Conservation (phyloP, 2,329 filamentous ascomycete species). For the Cladosporium sp. region DNA sequence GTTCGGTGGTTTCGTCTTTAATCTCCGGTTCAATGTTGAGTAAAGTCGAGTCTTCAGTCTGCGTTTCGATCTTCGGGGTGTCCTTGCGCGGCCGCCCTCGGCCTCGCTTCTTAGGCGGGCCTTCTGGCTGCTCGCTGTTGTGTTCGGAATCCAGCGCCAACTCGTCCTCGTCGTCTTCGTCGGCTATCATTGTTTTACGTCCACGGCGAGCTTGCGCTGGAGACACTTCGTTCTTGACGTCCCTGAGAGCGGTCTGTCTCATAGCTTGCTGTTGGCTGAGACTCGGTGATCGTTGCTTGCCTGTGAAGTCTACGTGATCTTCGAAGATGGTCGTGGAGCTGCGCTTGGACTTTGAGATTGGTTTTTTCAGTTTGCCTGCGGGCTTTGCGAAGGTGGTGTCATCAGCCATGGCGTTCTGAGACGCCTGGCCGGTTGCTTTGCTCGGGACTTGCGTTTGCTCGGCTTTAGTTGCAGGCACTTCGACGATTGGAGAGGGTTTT, state of each 20-base stretch:
- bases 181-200: slow-evolving; percentile 1
- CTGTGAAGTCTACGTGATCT: slow-evolving; percentile 25
- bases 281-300: slow-evolving; percentile 19
- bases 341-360: slow-evolving; percentile 15
- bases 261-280: slow-evolving; percentile 30
- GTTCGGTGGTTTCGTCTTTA: too few species aligned
- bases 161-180: slow-evolving; percentile 12
- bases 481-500: neutral
- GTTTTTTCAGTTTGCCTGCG: slow-evolving; percentile 10
- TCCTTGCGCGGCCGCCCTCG: slow-evolving; percentile 30
- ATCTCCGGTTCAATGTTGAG: too few species aligned
- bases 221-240: slow-evolving; percentile 13
- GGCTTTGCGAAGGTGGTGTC: slow-evolving; percentile 15
- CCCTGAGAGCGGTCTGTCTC: slow-evolving; percentile 17
- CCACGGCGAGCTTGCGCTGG: neutral
- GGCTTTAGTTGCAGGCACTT: neutral
- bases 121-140: slow-evolving; percentile 5
- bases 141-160: slow-evolving; percentile 2
- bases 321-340: slow-evolving; percentile 32
- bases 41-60: too few species aligned
- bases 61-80: slow-evolving; percentile 1
- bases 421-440: neutral
- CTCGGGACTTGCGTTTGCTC: neutral
- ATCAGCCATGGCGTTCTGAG: neutral
- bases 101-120: slow-evolving; percentile 37